Evolutionary conservation across 73 alveolate species (phyloP).

Genomic region (Paramecium tetraurelia): DNA sequence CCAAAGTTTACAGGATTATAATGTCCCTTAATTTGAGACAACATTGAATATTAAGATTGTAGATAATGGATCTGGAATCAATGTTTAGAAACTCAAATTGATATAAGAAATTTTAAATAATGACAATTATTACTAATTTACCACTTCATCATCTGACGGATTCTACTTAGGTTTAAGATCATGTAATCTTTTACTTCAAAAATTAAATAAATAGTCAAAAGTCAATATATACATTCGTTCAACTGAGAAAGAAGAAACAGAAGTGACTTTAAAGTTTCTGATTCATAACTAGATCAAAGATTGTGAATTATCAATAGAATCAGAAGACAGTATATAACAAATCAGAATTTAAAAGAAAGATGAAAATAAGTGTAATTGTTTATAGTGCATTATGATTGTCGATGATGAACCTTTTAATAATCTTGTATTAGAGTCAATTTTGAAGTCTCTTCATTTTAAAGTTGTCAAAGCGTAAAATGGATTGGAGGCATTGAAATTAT

Average conservation of each 20-base stretch:
- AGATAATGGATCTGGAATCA: slow-evolving; percentile 36
- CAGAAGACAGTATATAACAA: not conserved
- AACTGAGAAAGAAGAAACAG: not conserved
- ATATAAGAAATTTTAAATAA: not conserved
- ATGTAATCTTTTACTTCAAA: not conserved
- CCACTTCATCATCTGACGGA: not conserved
- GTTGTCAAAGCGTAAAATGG: slow-evolving; percentile 8
- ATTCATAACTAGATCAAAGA: not conserved
- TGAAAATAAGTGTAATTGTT: not conserved
- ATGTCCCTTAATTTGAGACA: not conserved
- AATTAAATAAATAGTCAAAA: not conserved
- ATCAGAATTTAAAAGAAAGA: not conserved
- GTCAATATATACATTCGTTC: not conserved
- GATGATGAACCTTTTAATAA: slow-evolving; percentile 44
- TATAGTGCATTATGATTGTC: not conserved
- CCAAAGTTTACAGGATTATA: not conserved
- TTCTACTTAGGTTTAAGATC: slow-evolving; percentile 39
- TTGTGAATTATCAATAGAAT: not conserved
- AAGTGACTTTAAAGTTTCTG: not conserved
- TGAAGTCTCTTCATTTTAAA: not conserved
- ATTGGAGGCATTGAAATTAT: slow-evolving; percentile 4
- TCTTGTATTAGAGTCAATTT: not conserved
- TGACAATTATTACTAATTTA: not conserved
- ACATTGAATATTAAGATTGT: not conserved
- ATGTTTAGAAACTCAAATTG: not conserved